Conservation (phyloP, 2,329 filamentous ascomycete genomes). For the Cladophialophora bantiana region DNA sequence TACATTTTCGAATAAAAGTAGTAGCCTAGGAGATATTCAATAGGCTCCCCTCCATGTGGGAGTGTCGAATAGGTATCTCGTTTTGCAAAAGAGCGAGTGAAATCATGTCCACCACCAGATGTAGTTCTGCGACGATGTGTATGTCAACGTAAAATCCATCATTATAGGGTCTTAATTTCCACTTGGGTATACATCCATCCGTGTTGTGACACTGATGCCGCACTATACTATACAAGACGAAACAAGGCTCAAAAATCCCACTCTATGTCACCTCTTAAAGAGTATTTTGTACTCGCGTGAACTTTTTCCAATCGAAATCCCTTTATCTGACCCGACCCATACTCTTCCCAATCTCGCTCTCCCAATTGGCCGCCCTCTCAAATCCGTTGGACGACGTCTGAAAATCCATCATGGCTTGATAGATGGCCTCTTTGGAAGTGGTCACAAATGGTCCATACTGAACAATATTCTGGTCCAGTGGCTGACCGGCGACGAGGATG, state of each 20-base stretch:
- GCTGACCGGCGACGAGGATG: constrained; percentile 77
- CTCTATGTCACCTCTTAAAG: neutral
- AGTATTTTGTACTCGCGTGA: neutral
- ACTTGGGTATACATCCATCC: neutral
- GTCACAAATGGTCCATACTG: constrained; percentile 89
- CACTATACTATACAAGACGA: neutral
- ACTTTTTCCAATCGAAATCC: neutral
- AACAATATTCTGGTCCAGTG: constrained; percentile 79
- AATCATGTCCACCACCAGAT: too few relatives aligned
- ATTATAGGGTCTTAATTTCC: neutral
- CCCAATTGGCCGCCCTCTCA: constrained; percentile 78
- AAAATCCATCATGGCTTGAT: constrained; percentile 78
- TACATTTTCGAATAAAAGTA: too few relatives aligned
- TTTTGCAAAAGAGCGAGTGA: too few relatives aligned
- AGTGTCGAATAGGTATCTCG: too few relatives aligned
- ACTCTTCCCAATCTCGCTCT: constrained; percentile 83
- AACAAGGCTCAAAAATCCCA: too few relatives aligned
- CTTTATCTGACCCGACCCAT: constrained; percentile 56
- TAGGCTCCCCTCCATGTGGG: too few relatives aligned
- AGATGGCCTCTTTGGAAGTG: constrained; percentile 73
- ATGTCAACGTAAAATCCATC: too few relatives aligned
- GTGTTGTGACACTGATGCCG: neutral
- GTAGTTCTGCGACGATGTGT: too few relatives aligned
- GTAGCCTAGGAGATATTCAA: too few relatives aligned
- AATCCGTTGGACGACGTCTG: constrained; percentile 78